A percentile compares a stretch with the other conserved stretches of the same genome.
These are phyloP conservation scores for Xylaria castorea DNA, from an alignment of 495 filamentous ascomycete genomes.

Conservation along the genomic window DNA sequence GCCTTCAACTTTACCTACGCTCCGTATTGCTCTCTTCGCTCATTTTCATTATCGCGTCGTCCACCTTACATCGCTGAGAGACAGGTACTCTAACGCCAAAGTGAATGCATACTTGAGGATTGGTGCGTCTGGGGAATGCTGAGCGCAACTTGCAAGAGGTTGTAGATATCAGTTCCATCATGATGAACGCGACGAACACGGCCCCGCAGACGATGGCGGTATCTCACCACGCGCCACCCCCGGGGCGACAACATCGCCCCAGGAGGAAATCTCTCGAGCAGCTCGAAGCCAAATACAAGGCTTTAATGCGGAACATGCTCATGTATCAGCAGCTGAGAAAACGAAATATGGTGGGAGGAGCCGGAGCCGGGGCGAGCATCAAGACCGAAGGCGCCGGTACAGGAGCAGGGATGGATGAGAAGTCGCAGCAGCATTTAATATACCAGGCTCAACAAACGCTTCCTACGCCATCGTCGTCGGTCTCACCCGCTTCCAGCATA, in stretches of 20 bases:
- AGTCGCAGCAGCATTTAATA: constrained; percentile 19
- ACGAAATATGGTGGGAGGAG: constrained; percentile 9
- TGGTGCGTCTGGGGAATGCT: constrained; percentile 2
- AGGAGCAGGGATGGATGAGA: constrained; percentile 10
- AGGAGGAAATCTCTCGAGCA: constrained; percentile 30
- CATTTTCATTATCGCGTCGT: neutral
- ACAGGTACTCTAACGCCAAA: constrained; percentile 10
- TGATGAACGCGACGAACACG: constrained; percentile 19
- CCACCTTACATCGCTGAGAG: neutral
- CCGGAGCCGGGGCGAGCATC: constrained; percentile 1
- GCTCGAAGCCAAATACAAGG: constrained; percentile 30
- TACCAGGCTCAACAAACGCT: constrained; percentile 22
- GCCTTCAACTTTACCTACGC: constrained; percentile 1
- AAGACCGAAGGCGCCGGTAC: constrained; percentile 6
- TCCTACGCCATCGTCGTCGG: constrained; percentile 21
- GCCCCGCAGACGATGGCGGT: constrained; percentile 21
- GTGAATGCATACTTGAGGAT: neutral
- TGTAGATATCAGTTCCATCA: neutral
- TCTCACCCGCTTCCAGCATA: constrained; percentile 17
- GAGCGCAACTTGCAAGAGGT: neutral
- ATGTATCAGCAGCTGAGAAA: constrained; percentile 23
- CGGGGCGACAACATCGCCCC: constrained; percentile 20
- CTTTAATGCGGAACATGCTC: constrained; percentile 30
- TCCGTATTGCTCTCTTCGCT: constrained; percentile 2
- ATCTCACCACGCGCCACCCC: constrained; percentile 17